A percentile compares a stretch with the other conserved stretches of the same genome.
These are phyloP conservation scores for Xylaria sp. DNA, from an alignment of 2,329 filamentous ascomycete genomes.

Conservation along the genomic window DNA sequence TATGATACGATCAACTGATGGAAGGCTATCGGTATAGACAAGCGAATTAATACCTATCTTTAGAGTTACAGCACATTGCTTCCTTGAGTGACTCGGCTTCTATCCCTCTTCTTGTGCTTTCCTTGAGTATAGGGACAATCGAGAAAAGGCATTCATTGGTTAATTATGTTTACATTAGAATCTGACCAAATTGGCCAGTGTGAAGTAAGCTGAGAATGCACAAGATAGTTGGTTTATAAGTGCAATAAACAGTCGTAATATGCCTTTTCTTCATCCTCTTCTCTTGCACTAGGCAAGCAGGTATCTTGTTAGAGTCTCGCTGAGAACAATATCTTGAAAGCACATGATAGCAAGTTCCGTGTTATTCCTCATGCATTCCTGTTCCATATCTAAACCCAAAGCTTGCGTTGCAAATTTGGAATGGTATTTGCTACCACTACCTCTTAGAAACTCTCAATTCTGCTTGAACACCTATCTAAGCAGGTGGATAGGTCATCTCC, in stretches of 20 bases:
- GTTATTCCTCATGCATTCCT: background rate
- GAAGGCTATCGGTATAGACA: slow-evolving; percentile 26
- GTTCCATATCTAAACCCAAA: background rate
- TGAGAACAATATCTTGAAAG: background rate
- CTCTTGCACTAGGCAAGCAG: too few species aligned
- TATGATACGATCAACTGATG: slow-evolving; percentile 25
- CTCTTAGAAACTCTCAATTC: background rate
- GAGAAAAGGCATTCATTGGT: background rate
- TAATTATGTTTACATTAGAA: background rate
- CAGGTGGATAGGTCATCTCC: background rate
- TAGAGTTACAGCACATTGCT: background rate
- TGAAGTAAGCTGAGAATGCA: too few species aligned
- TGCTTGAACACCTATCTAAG: background rate
- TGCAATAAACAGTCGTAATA: too few species aligned
- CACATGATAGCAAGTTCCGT: too few species aligned
- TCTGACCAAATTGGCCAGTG: too few species aligned
- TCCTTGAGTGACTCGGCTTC: background rate
- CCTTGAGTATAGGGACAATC: background rate
- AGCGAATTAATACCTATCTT: slow-evolving; percentile 23
- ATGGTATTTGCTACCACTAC: background rate
- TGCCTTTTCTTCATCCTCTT: too few species aligned
- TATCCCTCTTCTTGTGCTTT: background rate
- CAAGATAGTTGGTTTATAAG: too few species aligned
- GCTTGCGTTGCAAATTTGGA: background rate
- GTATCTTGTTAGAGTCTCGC: too few species aligned